Conservation (phyloP, 495 filamentous ascomycete genomes). For the Pyrenopolyporus hunteri region DNA sequence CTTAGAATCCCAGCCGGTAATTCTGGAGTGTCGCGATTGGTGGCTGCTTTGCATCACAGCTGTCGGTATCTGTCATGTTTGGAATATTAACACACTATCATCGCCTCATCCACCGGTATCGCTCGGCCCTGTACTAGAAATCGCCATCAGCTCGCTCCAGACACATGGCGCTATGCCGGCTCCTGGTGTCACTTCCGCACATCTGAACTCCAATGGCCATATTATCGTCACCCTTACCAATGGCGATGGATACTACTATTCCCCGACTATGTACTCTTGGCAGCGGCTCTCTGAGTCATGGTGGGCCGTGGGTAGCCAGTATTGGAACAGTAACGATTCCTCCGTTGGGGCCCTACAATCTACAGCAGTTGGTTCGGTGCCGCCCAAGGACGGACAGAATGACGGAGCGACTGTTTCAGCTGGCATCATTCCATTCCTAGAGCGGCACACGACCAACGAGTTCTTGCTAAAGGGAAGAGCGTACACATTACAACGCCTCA, state of each 20-base stretch:
- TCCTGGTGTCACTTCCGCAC: constrained; percentile 85
- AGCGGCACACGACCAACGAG: constrained; percentile 93
- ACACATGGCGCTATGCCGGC: constrained; percentile 71
- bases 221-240: constrained; percentile 87
- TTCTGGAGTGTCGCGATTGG: constrained; percentile 85
- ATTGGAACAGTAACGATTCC: constrained; percentile 95
- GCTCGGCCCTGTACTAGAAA: constrained; percentile 86
- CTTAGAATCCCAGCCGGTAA: constrained; percentile 90
- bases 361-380: constrained; percentile 62
- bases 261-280: constrained; percentile 83
- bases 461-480: constrained; percentile 89
- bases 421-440: constrained; percentile 89
- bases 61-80: constrained; percentile 88
- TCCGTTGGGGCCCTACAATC: constrained; percentile 79
- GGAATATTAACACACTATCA: constrained; percentile 85
- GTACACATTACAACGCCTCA: constrained; percentile 83
- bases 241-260: constrained; percentile 92
- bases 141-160: constrained; percentile 69
- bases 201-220: constrained; percentile 83
- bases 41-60: constrained; percentile 90
- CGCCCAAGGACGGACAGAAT: constrained; percentile 43
- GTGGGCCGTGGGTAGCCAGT: constrained; percentile 98
- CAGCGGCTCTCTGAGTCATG: constrained; percentile 91
- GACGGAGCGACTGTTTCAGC: constrained; percentile 75
- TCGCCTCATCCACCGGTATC: constrained; percentile 90